Base-by-base conservation (phyloP, 164 flowering plant species). In the Magnolia sinica region DNA sequence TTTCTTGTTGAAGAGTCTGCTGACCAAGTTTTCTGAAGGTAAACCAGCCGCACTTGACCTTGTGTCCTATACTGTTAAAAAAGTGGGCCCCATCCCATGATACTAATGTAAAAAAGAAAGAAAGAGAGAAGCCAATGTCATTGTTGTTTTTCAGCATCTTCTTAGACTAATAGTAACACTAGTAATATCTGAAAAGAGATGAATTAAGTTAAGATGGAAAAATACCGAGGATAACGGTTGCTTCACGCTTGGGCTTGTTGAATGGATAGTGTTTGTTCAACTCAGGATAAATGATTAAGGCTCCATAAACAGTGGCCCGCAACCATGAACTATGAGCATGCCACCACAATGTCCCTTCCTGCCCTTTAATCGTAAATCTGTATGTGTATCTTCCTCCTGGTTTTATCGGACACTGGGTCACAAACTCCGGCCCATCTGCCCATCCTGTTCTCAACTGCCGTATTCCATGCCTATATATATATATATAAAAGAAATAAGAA, bases 281-380 rank as follows among this genome's bases (percentile, higher is more conserved):
- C 76, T 78, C 87, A 0, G 98, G 99, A 49, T 80, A 80, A 74
- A 95, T 92, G 73, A 93, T 83, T 18, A 95, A 87, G 72, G 98
- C 95, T 70, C 99, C 98, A 82, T 92, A 89, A 24, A 92, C 96
- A 20, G 95, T 93, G 68, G 99, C 97, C 76, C 99, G 83, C 16
- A 93, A 90, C 97, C 97, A 95, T 80, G 83, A 79, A 84, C 91
- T 90, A 72, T 95, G 99, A 73, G 98, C 99, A 73, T 95, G 99
- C 98, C 98, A 95, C 98, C 99, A 95, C 73, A 95, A 73, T 8
- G 98, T 95, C 6, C 99, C 98, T 73, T 95, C 99, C 77, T 95
- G 98, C 65, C 87, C 81, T 61, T 86, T 77, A 23, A 95, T 91
- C 2, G 90, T 93, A 89, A 89, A 93, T 37, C 94, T 74, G 87